phyloP scores from a whole-genome alignment of 257 asterid genomes.

The Solanum lycopersicoides region DNA sequence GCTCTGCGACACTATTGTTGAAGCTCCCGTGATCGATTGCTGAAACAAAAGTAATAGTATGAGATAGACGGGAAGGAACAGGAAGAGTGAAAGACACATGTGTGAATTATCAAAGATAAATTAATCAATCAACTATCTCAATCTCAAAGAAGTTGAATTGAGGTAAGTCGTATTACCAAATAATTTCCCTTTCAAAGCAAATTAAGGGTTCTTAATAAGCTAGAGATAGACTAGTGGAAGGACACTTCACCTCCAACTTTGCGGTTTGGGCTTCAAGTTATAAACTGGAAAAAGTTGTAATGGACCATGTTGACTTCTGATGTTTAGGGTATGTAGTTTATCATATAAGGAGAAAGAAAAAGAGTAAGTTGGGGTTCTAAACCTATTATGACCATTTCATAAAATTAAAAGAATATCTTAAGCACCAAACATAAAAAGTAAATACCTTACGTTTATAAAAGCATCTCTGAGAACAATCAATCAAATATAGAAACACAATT shows the following conservation, averaged over 20 bases:
- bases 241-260: not conserved
- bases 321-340: not conserved
- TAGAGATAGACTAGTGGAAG: not conserved
- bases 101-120: not conserved
- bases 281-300: not conserved
- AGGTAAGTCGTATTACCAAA: not conserved
- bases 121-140: not conserved
- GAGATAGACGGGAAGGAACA: not conserved
- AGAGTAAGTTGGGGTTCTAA: not conserved
- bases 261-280: not conserved
- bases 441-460: not conserved
- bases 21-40: slow-evolving; percentile 69
- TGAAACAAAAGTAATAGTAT: slow-evolving; percentile 16
- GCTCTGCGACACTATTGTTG: slow-evolving; percentile 69
- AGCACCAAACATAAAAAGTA: not conserved
- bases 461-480: not conserved
- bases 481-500: not conserved
- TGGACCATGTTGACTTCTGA: not conserved
- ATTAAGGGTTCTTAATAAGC: not conserved
- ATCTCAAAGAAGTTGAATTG: not conserved
- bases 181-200: not conserved
- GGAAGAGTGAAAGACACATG: not conserved
- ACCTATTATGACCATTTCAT: not conserved
- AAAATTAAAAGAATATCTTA: not conserved
- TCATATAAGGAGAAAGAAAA: not conserved